Evolutionary conservation across 345 rosid genomes (phyloP), one percentile per base, ranked within the genome.

Genomic region (Crucihimalaya himalaica): DNA sequence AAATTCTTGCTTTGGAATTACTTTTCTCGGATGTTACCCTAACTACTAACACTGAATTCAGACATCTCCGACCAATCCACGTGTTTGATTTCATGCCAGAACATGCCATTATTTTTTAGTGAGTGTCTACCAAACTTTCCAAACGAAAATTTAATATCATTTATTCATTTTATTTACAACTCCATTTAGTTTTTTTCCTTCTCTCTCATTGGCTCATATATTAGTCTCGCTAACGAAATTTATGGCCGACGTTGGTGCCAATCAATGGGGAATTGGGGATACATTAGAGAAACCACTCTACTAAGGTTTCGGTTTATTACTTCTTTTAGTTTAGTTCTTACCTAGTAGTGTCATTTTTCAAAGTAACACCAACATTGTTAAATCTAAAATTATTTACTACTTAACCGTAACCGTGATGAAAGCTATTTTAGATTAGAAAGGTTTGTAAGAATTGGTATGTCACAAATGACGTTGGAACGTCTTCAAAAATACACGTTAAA

Each of bases 101-200:
- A 63, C 79, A 43, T 68, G 74, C 5, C 66, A 43, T 28, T 43
- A 31, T 46, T 18, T 37, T 32, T 40, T 25, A 52, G 40, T 68
- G 23, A 67, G 16, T 52, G 69, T 53, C 66, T 45, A 76, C 80
- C 75, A 70, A 76, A 76, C 80, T 70, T 76, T 61, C 15, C 37
- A 8, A 63, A 63, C 75, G 15, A 76, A 76, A 45, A 76, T 76
- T 76, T 63, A 70, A 46, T 69, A 54, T 37, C 45, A 62, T 63
- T 48, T 23, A 43, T 57, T 43, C n/a, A 2, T 35, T 51, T n/a
- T 57, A 20, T 59, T 68, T 75, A 75, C 43, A 21, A 68, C 50
- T 53, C 37, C 27, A 16, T 25, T 62, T 52, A 7, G 20, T 15
- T 54, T 8, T n/a, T 21, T 48, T 5, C 12, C 6, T 9, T 57